phyloP scores from a whole-genome alignment of 2,329 filamentous ascomycete species.

The Phialemonium atrogriseum region DNA sequence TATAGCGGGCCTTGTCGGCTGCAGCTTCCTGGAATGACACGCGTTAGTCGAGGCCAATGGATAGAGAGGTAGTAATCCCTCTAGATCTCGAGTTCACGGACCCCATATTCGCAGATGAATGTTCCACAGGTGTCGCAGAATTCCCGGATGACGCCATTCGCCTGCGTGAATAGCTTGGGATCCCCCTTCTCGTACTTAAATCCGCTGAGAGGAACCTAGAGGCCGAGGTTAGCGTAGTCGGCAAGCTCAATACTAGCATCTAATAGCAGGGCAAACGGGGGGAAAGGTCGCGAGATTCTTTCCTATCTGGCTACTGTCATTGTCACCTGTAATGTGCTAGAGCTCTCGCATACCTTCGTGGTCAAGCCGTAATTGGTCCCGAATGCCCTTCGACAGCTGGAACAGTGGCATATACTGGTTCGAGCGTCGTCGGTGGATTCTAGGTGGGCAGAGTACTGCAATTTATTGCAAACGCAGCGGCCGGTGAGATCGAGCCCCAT shows the following conservation, averaged over 20 bases:
- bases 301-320: too few species aligned
- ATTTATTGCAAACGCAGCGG: conserved; percentile 15
- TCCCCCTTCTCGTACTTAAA: conserved; percentile 18
- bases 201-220: conserved; percentile 15
- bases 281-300: too few species aligned
- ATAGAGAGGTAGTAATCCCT: not conserved
- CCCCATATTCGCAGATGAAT: conserved; percentile 25
- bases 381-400: conserved; percentile 23
- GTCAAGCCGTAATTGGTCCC: conserved; percentile 25
- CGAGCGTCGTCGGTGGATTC: conserved; percentile 17
- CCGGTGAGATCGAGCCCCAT: conserved; percentile 11
- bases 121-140: conserved; percentile 22
- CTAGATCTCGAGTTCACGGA: conserved; percentile 5
- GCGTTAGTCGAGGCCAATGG: not conserved
- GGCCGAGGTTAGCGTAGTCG: conserved; percentile 2
- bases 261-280: too few species aligned
- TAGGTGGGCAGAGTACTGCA: conserved; percentile 18
- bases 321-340: too few species aligned
- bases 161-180: conserved; percentile 19
- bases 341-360: conserved; percentile 13
- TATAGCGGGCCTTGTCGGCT: conserved; percentile 33
- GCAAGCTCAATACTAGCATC: too few species aligned
- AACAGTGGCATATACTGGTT: conserved; percentile 24
- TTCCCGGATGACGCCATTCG: conserved; percentile 23
- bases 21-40: conserved; percentile 25